Evolutionary conservation across 2,329 filamentous ascomycete genomes (phyloP).

Genomic region (Aspergillus ustus): DNA sequence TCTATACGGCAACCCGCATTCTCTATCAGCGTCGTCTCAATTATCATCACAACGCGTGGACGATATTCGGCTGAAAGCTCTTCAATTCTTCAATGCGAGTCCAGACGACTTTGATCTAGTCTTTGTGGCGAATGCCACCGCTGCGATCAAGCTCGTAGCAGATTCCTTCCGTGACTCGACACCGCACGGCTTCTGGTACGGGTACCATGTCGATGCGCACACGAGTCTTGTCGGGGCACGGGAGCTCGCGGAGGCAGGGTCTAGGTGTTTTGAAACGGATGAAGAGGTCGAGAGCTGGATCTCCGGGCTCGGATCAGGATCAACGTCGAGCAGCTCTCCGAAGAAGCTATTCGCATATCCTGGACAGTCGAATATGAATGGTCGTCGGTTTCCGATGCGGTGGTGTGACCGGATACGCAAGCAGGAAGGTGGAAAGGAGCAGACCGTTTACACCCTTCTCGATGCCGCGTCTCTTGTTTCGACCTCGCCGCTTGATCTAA

Average conservation of each 20-base stretch:
- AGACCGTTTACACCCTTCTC: constrained; percentile 68
- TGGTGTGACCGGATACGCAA: constrained; percentile 65
- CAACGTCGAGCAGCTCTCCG: constrained; percentile 23
- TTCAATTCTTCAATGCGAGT: constrained; percentile 80
- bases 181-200: constrained; percentile 73
- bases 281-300: constrained; percentile 70
- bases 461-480: constrained; percentile 84
- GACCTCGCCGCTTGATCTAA: constrained; percentile 75
- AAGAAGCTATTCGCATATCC: constrained; percentile 74
- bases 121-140: constrained; percentile 91
- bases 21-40: constrained; percentile 79
- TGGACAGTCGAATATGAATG: constrained; percentile 92
- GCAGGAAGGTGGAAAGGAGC: constrained; percentile 26
- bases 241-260: constrained; percentile 67
- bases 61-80: constrained; percentile 69
- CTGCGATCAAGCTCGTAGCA: constrained; percentile 82
- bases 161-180: constrained; percentile 74
- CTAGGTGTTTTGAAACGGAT: constrained; percentile 68
- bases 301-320: constrained; percentile 33
- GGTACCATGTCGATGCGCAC: constrained; percentile 82
- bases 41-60: constrained; percentile 75
- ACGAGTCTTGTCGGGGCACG: constrained; percentile 84
- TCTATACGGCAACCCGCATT: constrained; percentile 91
- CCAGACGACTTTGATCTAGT: constrained; percentile 83
- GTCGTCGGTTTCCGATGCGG: constrained; percentile 70